Evolutionary conservation across 2,329 filamentous ascomycete species (phyloP), one percentile per base, ranked within the genome.

Genomic region (Fusarium albidum): DNA sequence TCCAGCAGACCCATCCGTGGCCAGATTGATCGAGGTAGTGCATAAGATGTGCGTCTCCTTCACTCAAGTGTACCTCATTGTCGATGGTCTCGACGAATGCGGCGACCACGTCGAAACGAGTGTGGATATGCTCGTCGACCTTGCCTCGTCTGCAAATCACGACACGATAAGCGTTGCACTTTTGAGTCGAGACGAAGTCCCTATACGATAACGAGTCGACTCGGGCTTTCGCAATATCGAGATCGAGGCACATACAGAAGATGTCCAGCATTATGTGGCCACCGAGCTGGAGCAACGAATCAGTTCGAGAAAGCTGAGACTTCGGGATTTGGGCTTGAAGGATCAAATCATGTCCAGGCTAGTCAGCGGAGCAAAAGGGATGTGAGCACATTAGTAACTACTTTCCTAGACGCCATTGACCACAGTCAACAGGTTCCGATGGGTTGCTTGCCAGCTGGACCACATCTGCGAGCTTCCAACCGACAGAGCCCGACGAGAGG

Each of bases 371-470:
- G 52, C 28, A 1, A 42, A 51, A 11, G 52, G 49, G 29, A 59
- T 59, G 55, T 59, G 5, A 31, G 55, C 44, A 21, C 21, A 21
- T 21, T 7, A 21, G 4, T 6, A 1, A 18, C 9, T 3, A 2
- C n/a, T 29, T 5, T 9, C 3, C 3, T 12, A 9, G 1, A 15
- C 18, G 4, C 17, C 45, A 11, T 7, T 21, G 21, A 21, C 21
- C 21, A 45, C 17, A 13, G 8, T 9, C 5, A 8, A 10, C 3
- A 57, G 55, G 56, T 59, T 59, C 21, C 52, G 52, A 1, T 59
- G 52, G 56, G 56, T 48, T 12, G n/a, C 26, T 5, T 59, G 56
- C 10, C 56, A 59, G 8, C n/a, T 59, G 0, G 52, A 59, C 7
- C 12, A 48, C 2, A 18, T 59, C 10, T 59, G 56, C 29, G n/a